Percentiles rank a stretch among this genome's conserved stretches.
phyloP scores from a whole-genome alignment of 352 stramenopile genomes.

The Globisporangium apiculatum region DNA sequence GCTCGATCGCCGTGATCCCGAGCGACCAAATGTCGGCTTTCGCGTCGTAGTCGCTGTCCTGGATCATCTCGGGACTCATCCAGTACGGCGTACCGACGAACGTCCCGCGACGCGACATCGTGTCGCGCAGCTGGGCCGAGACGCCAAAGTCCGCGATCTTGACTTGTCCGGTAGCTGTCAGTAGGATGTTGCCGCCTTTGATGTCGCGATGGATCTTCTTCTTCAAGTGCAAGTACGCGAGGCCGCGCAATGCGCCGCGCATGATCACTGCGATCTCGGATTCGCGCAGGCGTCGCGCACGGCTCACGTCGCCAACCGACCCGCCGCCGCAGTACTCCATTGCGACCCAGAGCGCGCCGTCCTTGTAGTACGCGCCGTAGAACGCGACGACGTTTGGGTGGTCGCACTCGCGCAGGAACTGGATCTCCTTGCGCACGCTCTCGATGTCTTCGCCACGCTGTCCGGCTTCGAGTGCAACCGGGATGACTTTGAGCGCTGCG shows the following conservation, averaged over 20 bases:
- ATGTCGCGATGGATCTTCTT: conserved; percentile 93
- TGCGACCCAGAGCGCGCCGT: conserved; percentile 80
- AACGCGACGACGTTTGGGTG: conserved; percentile 77
- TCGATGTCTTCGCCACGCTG: conserved; percentile 64
- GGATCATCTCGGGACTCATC: conserved; percentile 94
- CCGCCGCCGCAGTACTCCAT: conserved; percentile 89
- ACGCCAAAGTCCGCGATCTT: conserved; percentile 95
- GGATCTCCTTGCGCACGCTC: conserved; percentile 61
- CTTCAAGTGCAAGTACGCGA: conserved; percentile 80
- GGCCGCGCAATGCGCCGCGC: conserved; percentile 59
- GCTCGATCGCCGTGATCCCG: conserved; percentile 89
- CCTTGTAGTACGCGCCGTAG: conserved; percentile 72
- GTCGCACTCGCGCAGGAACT: conserved; percentile 67
- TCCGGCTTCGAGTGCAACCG: conserved; percentile 47
- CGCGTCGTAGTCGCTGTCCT: conserved; percentile 87
- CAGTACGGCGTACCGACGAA: conserved; percentile 93
- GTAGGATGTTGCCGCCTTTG: conserved; percentile 92
- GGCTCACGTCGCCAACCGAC: conserved; percentile 68
- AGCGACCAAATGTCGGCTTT: conserved; percentile 90
- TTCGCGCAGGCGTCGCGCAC: conserved; percentile 40
- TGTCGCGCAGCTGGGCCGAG: conserved; percentile 54
- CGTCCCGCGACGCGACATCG: conserved; percentile 44
- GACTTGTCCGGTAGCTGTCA: conserved; percentile 87
- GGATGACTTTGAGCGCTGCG: conserved; percentile 71
- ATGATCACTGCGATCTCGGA: conserved; percentile 76